Percentiles rank a stretch among this genome's conserved stretches.
phyloP scores from a whole-genome alignment of 306 rosid species.

The Ammopiptanthus mongolicus region DNA sequence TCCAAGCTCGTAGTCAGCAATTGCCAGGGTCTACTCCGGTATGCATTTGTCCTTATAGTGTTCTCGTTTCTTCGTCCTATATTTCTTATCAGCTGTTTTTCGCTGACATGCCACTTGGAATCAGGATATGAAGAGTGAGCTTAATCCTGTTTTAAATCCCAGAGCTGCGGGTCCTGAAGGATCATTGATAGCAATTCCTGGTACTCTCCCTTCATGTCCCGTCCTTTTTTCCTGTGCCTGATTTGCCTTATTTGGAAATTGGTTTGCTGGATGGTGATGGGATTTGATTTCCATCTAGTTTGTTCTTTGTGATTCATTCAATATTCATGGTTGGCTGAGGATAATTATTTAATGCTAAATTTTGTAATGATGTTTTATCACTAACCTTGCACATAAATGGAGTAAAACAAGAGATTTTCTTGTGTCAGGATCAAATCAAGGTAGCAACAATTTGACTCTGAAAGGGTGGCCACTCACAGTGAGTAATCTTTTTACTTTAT shows the following conservation, averaged over 20 bases:
- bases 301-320: neutral
- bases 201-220: constrained; percentile 34
- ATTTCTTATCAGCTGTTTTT: constrained; percentile 9
- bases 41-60: constrained; percentile 24
- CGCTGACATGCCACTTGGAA: constrained; percentile 31
- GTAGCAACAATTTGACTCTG: constrained; percentile 84
- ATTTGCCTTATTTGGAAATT: neutral
- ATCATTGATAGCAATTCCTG: constrained; percentile 82
- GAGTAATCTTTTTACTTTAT: constrained; percentile 28
- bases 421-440: constrained; percentile 91
- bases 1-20: constrained; percentile 87
- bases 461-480: constrained; percentile 99
- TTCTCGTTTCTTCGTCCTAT: constrained; percentile 14
- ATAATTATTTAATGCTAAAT: constrained; percentile 4
- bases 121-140: constrained; percentile 93
- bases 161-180: constrained; percentile 92
- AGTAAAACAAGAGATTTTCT: constrained; percentile 26
- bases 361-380: neutral
- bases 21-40: constrained; percentile 83
- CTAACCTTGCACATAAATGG: constrained; percentile 11
- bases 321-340: neutral
- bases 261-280: neutral
- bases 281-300: neutral
- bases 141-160: constrained; percentile 81
- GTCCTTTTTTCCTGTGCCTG: neutral